These are phyloP conservation scores for Penicillium hordei DNA, from an alignment of 2,329 filamentous ascomycete species.

Conservation along the genomic window DNA sequence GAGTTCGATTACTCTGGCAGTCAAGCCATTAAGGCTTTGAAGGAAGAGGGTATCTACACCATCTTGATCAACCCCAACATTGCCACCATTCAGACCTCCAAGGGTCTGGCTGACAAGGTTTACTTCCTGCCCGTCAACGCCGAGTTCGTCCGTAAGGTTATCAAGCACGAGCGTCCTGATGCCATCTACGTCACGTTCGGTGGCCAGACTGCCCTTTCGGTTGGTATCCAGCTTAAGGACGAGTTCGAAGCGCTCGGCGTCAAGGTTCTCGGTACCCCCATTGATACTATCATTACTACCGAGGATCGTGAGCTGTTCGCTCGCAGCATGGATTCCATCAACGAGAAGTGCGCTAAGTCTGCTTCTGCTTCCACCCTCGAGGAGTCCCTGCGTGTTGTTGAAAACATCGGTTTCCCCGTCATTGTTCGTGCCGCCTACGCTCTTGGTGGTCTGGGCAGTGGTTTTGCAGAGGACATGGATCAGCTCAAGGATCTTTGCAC, in stretches of 20 bases:
- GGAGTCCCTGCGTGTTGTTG: constrained; percentile 83
- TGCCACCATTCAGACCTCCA: constrained; percentile 97
- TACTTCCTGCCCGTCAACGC: constrained; percentile 97
- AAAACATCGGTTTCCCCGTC: constrained; percentile 91
- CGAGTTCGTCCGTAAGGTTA: constrained; percentile 97
- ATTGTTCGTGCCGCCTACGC: constrained; percentile 97
- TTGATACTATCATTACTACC: constrained; percentile 97
- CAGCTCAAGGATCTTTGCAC: constrained; percentile 85
- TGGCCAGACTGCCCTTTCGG: constrained; percentile 93
- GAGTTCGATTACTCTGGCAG: constrained; percentile 99
- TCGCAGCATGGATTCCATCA: constrained; percentile 96
- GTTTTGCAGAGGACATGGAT: constrained; percentile 84
- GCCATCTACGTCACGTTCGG: constrained; percentile 98
- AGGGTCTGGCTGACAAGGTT: constrained; percentile 95
- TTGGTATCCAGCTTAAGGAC: constrained; percentile 96
- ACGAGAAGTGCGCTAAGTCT: constrained; percentile 96
- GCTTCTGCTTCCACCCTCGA: constrained; percentile 86
- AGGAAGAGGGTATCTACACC: constrained; percentile 97
- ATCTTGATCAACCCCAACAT: constrained; percentile 99
- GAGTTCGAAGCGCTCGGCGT: constrained; percentile 92
- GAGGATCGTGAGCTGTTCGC: constrained; percentile 98
- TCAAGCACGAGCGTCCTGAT: constrained; percentile 89
- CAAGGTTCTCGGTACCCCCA: constrained; percentile 91
- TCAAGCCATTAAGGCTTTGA: constrained; percentile 96
- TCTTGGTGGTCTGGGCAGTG: constrained; percentile 89